These are phyloP conservation scores for Scleromitrula shiraiana DNA, from an alignment of 2,329 filamentous ascomycete species.

Conservation along the genomic window DNA sequence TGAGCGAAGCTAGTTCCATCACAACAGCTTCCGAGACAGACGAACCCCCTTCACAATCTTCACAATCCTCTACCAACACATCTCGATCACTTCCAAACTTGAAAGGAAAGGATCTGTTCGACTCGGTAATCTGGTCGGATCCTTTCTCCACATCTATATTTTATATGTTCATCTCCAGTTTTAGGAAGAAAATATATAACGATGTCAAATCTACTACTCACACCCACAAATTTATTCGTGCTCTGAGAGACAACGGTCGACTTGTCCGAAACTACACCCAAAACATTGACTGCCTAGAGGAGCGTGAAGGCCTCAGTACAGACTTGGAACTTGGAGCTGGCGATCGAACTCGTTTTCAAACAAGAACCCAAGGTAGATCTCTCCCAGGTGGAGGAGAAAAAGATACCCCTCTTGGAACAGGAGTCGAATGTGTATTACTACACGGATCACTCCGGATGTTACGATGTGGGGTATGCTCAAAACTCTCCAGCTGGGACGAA, in stretches of 20 bases:
- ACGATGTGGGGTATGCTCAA: conserved; percentile 54
- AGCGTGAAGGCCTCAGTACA: conserved; percentile 59
- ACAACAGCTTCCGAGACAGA: too few species aligned
- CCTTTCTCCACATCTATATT: conserved; percentile 61
- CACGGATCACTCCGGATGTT: conserved; percentile 61
- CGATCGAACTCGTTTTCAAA: conserved; percentile 49
- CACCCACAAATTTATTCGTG: conserved; percentile 61
- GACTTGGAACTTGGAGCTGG: conserved; percentile 55
- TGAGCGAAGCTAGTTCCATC: too few species aligned
- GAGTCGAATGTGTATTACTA: conserved; percentile 50
- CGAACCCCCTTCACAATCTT: conserved; percentile 20
- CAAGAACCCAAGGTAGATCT: conserved; percentile 35
- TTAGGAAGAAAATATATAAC: conserved; percentile 53
- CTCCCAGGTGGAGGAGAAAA: conserved; percentile 20
- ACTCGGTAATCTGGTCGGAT: conserved; percentile 62
- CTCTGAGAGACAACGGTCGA: conserved; percentile 58
- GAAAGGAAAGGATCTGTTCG: conserved; percentile 65
- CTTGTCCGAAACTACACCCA: conserved; percentile 67
- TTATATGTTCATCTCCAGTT: conserved; percentile 61
- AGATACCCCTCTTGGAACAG: conserved; percentile 20
- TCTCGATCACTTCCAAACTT: conserved; percentile 45
- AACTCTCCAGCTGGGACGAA: conserved; percentile 52
- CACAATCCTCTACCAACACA: conserved; percentile 16
- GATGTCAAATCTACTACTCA: conserved; percentile 52
- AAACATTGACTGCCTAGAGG: conserved; percentile 67